Base-by-base conservation (phyloP, 495 filamentous ascomycete genomes). In the Podospora tetraspora region DNA sequence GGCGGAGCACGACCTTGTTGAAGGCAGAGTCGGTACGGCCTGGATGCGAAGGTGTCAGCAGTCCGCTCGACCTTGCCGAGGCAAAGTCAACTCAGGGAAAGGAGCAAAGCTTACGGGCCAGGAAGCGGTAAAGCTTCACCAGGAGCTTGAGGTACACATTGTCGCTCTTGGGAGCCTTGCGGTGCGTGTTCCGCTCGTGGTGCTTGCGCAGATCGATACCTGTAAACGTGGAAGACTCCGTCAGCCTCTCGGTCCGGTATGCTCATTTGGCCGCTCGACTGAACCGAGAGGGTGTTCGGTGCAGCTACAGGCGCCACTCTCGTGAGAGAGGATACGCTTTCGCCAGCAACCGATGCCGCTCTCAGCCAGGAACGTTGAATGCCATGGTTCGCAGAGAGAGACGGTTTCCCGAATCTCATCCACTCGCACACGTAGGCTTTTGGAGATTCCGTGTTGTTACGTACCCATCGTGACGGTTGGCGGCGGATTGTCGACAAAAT, bases 121-220 rank as follows among this genome's bases (percentile, higher is more conserved):
- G 84, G 90, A 99, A 99, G 84, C 91, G 90, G 88, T 98, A 99
- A 29, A 99, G 91, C 89, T 97, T 97, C 83, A 97, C 93, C 78
- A 98, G 86, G 72, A 99, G 90, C 87, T 93, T 92, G 77, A 97
- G 86, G 84, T 97, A 98, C 73, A 93, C 92, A 85, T 99, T 98
- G 83, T 97, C 92, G 84, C 90, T 95, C 81, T 98, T 97, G 71
- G 95, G 91, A 69, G 94, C 94, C 88, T 92, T 93, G 83, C 93
- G 91, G 84, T 95, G 93, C 78, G 86, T 91, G 85, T 79, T 85
- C 79, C 90, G 88, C 83, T 91, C 90, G 86, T 96, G 93, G 86
- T 96, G 92, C 80, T 84, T 91, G 74, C 86, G 82, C 71, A 89
- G 81, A 86, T 89, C 87, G 84, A 89, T 89, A 87, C 87, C 85